A percentile compares a stretch with the other conserved stretches of the same genome.
Conservation (phyloP, 176 grass and related monocot species). For the Phoenix dactylifera region DNA sequence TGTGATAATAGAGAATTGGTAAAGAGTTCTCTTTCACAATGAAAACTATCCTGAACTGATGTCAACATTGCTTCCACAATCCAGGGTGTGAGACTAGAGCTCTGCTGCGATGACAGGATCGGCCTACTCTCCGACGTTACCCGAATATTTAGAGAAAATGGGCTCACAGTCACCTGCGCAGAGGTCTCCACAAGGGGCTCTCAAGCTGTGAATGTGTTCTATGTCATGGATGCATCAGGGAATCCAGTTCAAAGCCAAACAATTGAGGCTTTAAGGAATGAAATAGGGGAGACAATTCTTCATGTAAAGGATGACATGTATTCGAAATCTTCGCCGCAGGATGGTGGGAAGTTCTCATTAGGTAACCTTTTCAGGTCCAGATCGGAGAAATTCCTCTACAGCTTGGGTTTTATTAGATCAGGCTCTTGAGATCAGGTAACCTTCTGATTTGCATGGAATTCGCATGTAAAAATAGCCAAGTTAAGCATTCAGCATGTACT, state of each 20-base stretch:
- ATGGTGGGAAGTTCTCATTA: slow-evolving; percentile 12
- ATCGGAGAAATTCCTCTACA: slow-evolving; percentile 23
- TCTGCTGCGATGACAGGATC: slow-evolving; percentile 20
- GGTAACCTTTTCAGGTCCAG: slow-evolving; percentile 23
- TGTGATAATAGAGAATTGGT: neutral
- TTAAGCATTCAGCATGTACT: neutral
- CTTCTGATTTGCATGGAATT: neutral
- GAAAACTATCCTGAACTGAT: no score
- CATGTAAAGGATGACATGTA: slow-evolving; percentile 18
- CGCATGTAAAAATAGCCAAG: neutral
- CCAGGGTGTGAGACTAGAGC: slow-evolving; percentile 24
- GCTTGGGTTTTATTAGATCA: slow-evolving; percentile 20
- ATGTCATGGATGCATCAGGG: slow-evolving; percentile 18
- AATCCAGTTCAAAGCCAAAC: slow-evolving; percentile 12
- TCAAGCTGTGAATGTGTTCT: slow-evolving; percentile 23
- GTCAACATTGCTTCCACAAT: no score
- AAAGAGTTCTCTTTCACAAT: neutral
- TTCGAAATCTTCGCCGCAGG: neutral
- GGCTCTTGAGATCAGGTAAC: slow-evolving; percentile 4
- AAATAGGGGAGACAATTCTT: slow-evolving; percentile 16
- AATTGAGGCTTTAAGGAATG: slow-evolving; percentile 20
- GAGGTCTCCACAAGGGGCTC: slow-evolving; percentile 20
- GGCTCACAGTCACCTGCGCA: slow-evolving; percentile 5
- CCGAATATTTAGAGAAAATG: slow-evolving; percentile 26
- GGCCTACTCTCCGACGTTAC: slow-evolving; percentile 22